Conservation (phyloP, 179 eudicot genomes). For the Pouteria campechiana region DNA sequence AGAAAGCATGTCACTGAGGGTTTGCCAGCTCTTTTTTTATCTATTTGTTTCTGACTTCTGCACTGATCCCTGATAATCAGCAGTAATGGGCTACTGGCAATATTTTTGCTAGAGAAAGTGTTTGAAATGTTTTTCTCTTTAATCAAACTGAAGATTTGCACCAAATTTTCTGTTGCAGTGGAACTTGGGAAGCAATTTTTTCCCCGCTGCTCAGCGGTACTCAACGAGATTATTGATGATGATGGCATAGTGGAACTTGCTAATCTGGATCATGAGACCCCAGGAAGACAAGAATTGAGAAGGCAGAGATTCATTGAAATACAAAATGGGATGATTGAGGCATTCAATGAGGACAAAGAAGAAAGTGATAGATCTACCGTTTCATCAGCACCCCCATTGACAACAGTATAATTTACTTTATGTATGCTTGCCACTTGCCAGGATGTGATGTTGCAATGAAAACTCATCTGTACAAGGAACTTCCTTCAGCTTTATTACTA, state of each 20-base stretch:
- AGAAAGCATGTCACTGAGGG: too few species aligned
- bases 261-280: slow-evolving; percentile 30
- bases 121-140: background rate
- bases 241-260: slow-evolving; percentile 55
- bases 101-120: too few species aligned
- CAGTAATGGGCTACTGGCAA: too few species aligned
- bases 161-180: slow-evolving; percentile 29
- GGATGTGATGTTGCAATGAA: too few species aligned
- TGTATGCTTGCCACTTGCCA: too few species aligned
- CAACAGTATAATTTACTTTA: too few species aligned
- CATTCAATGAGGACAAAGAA: slow-evolving; percentile 60
- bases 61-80: too few species aligned
- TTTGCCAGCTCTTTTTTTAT: background rate
- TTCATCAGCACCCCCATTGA: slow-evolving; percentile 56
- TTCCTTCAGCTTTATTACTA: too few species aligned
- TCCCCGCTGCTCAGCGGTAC: slow-evolving; percentile 79
- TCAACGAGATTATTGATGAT: slow-evolving; percentile 60
- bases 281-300: slow-evolving; percentile 51
- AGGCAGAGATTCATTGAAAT: slow-evolving; percentile 44
- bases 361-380: slow-evolving; percentile 28
- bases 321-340: slow-evolving; percentile 46
- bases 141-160: background rate
- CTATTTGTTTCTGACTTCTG: background rate
- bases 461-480: too few species aligned
- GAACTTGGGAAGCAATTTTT: slow-evolving; percentile 78